These are phyloP conservation scores for Bretschneidera sinensis DNA, from an alignment of 345 rosid genomes.

Conservation along the genomic window DNA sequence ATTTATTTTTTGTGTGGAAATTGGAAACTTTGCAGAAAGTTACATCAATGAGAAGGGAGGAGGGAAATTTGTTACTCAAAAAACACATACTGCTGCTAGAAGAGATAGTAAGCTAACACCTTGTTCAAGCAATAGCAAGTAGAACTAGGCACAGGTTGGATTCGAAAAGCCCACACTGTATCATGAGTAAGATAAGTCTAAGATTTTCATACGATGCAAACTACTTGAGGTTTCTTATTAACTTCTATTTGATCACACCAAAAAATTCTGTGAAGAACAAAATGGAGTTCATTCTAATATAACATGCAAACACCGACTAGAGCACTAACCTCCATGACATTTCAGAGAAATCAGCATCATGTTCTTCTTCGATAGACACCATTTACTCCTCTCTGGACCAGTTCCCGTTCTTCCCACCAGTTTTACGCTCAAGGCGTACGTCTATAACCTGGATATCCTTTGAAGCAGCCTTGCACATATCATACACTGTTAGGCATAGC, in stretches of 20 bases:
- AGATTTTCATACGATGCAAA: neutral
- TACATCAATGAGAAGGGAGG: neutral
- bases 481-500: constrained; percentile 89
- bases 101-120: neutral
- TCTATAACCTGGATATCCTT: constrained; percentile 65
- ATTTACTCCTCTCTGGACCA: constrained; percentile 53
- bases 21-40: neutral
- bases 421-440: constrained; percentile 58
- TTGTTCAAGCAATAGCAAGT: neutral
- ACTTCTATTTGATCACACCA: constrained; percentile 5
- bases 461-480: constrained; percentile 97
- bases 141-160: neutral
- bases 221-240: neutral
- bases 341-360: neutral
- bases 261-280: neutral
- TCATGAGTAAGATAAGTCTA: neutral
- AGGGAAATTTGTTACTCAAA: neutral
- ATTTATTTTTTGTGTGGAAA: neutral
- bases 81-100: neutral
- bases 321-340: constrained; percentile 12
- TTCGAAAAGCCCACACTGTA: neutral
- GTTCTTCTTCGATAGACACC: constrained; percentile 4
- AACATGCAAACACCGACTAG: neutral
- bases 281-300: neutral
- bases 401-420: constrained; percentile 83